Conservation (phyloP, 345 rosid species). For the Jatropha curcas region DNA sequence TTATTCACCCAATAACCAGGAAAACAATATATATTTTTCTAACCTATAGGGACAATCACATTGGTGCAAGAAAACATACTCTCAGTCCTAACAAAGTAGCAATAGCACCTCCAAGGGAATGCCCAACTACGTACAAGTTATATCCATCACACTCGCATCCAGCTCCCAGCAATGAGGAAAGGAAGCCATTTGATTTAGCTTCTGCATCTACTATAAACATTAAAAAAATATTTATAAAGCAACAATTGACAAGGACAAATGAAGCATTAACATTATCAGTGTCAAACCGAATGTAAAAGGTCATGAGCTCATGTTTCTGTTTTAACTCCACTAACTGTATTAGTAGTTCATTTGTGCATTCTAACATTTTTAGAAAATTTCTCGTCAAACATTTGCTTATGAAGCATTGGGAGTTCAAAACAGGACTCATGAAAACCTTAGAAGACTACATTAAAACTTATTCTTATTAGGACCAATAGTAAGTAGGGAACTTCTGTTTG, state of each 20-base stretch:
- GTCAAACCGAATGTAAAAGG: too few relatives aligned
- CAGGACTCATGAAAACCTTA: too few relatives aligned
- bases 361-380: too few relatives aligned
- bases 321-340: too few relatives aligned
- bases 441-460: too few relatives aligned
- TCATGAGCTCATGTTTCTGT: too few relatives aligned
- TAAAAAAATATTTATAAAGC: conserved; percentile 4
- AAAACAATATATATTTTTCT: background rate
- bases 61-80: conserved; percentile 42
- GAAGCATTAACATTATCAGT: too few relatives aligned
- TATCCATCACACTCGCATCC: conserved; percentile 95
- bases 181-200: conserved; percentile 49
- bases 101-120: conserved; percentile 93
- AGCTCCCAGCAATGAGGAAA: conserved; percentile 75
- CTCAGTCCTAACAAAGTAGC: conserved; percentile 80
- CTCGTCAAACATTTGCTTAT: too few relatives aligned
- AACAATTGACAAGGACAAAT: background rate
- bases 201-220: conserved; percentile 35
- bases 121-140: conserved; percentile 69
- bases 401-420: too few relatives aligned
- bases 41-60: conserved; percentile 11
- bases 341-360: too few relatives aligned
- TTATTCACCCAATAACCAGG: background rate
- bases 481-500: too few relatives aligned
- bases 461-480: too few relatives aligned